phyloP scores from a whole-genome alignment of 768 basidiomycete genomes.

The Suillus cothurnatus region DNA sequence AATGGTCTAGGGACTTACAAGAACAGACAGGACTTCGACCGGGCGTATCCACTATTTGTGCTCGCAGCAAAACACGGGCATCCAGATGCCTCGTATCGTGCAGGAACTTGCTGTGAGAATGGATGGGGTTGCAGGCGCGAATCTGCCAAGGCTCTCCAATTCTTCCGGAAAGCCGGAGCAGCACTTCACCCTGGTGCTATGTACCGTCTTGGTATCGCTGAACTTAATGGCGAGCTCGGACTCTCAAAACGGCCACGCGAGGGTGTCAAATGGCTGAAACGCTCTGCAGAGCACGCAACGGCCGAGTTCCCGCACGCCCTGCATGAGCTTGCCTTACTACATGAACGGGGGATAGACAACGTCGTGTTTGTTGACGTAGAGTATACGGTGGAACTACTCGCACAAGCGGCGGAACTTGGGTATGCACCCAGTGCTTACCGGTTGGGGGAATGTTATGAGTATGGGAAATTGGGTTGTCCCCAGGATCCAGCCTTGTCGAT shows the following conservation, averaged over 20 bases:
- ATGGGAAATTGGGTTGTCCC: constrained; percentile 98
- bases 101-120: constrained; percentile 97
- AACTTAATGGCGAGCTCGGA: constrained; percentile 94
- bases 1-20: constrained; percentile 96
- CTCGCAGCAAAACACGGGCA: constrained; percentile 97
- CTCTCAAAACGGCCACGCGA: constrained; percentile 87
- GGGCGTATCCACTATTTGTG: constrained; percentile 94
- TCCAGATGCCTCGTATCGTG: constrained; percentile 92
- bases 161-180: constrained; percentile 92
- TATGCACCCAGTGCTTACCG: constrained; percentile 96
- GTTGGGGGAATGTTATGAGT: constrained; percentile 98
- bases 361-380: constrained; percentile 96
- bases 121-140: constrained; percentile 98
- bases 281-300: constrained; percentile 92
- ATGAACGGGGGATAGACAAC: constrained; percentile 98
- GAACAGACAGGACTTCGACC: constrained; percentile 93
- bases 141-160: constrained; percentile 86
- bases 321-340: constrained; percentile 90
- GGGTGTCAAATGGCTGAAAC: constrained; percentile 98
- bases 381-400: constrained; percentile 91
- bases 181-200: constrained; percentile 92
- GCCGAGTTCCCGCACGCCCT: constrained; percentile 96
- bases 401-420: constrained; percentile 93
- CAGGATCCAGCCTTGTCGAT: constrained; percentile 96
- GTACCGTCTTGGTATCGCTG: constrained; percentile 95